These are phyloP conservation scores for Yamadazyma oceani DNA, from an alignment of 1,139 yeast genomes.

Conservation along the genomic window DNA sequence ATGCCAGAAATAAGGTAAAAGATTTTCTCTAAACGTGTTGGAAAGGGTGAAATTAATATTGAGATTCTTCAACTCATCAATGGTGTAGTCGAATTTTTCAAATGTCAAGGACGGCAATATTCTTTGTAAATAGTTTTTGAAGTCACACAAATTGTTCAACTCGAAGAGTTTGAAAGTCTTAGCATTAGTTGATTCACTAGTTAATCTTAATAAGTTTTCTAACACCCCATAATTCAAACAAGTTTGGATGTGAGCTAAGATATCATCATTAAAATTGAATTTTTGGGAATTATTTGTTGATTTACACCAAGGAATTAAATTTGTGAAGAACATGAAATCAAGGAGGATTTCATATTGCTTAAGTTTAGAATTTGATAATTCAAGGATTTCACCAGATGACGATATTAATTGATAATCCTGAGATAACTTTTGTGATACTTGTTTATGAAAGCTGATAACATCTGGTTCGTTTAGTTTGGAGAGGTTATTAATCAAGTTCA, in stretches of 20 bases:
- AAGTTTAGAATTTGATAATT: constrained; percentile 50
- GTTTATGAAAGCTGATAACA: constrained; percentile 30
- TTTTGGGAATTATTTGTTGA: constrained; percentile 48
- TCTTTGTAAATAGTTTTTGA: constrained; percentile 65
- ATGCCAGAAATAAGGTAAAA: constrained; percentile 48
- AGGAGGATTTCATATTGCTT: constrained; percentile 51
- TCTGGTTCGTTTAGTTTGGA: constrained; percentile 20
- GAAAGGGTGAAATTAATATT: constrained; percentile 22
- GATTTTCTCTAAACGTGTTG: constrained; percentile 25
- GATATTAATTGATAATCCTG: constrained; percentile 24
- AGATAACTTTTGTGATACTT: constrained; percentile 19
- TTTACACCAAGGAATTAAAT: constrained; percentile 74
- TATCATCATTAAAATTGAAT: constrained; percentile 47
- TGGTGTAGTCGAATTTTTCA: constrained; percentile 23
- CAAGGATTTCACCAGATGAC: constrained; percentile 31
- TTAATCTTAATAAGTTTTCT: constrained; percentile 69
- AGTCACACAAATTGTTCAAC: constrained; percentile 56
- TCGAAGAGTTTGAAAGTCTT: constrained; percentile 34
- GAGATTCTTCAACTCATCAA: constrained; percentile 3
- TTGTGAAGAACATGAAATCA: constrained; percentile 59
- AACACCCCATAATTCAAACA: constrained; percentile 64
- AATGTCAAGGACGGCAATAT: constrained; percentile 60
- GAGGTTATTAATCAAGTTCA: constrained; percentile 40
- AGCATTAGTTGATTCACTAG: constrained; percentile 61
- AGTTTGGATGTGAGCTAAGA: constrained; percentile 39